A percentile compares a stretch with the other conserved stretches of the same genome.
phyloP scores from a whole-genome alignment of 1,284 basidiomycete genomes.

The Wolfiporia cocos region DNA sequence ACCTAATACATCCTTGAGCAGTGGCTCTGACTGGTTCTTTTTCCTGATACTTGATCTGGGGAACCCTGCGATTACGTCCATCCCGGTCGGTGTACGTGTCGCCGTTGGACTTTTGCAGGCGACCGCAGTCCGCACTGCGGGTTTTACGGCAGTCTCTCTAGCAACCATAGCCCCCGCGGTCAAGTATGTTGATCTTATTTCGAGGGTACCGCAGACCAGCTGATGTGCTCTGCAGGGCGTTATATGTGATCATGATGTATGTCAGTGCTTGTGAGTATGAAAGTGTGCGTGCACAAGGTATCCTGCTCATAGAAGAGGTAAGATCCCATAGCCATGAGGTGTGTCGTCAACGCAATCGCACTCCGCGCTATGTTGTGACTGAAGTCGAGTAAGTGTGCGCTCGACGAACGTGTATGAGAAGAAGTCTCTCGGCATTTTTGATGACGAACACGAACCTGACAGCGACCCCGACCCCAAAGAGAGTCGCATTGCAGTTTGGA shows the following conservation, averaged over 20 bases:
- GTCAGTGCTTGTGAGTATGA: conserved; percentile 27
- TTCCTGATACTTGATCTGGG: conserved; percentile 88
- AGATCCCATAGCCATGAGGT: conserved; percentile 34
- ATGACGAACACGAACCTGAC: conserved; percentile 41
- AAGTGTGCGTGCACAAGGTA: not conserved
- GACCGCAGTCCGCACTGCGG: conserved; percentile 81
- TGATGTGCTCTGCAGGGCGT: conserved; percentile 32
- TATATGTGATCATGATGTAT: too few species aligned
- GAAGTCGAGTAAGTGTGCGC: conserved; percentile 58
- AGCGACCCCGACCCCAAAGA: conserved; percentile 43
- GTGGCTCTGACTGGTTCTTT: conserved; percentile 70
- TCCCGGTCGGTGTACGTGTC: conserved; percentile 68
- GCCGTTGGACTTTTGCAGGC: conserved; percentile 70
- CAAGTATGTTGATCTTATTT: too few species aligned
- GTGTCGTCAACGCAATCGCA: not conserved
- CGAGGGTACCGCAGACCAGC: conserved; percentile 2
- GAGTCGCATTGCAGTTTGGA: conserved; percentile 60
- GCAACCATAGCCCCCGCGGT: conserved; percentile 68
- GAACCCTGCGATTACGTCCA: conserved; percentile 20
- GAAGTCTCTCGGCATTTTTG: conserved; percentile 75
- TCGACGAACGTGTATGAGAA: conserved; percentile 98
- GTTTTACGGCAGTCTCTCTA: conserved; percentile 78
- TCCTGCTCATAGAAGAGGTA: conserved; percentile 9
- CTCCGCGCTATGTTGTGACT: not conserved
- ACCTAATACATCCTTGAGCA: not conserved